A percentile compares a stretch with the other conserved stretches of the same genome.
These are phyloP conservation scores for Periglandula ipomoeae DNA, from an alignment of 2,329 filamentous ascomycete species.

Conservation along the genomic window DNA sequence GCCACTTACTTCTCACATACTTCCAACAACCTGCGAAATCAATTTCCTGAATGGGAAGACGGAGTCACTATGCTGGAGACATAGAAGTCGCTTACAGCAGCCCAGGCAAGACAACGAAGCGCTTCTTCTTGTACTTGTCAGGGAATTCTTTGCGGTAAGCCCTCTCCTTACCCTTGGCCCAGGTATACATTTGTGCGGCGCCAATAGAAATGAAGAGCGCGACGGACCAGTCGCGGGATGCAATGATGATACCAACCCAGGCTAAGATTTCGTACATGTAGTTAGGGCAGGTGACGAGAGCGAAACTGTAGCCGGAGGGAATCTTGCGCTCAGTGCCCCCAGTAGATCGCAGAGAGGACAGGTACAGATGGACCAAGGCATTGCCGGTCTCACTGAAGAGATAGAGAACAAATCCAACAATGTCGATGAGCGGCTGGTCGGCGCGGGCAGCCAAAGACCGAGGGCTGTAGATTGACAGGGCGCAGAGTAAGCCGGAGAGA, in stretches of 20 bases:
- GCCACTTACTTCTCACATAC: too few species aligned
- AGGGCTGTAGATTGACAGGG: constrained; percentile 78
- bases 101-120: constrained; percentile 70
- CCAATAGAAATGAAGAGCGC: constrained; percentile 68
- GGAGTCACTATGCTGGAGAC: too few species aligned
- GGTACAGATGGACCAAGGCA: constrained; percentile 66
- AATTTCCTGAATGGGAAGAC: too few species aligned
- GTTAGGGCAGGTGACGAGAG: constrained; percentile 87
- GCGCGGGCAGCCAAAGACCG: constrained; percentile 54
- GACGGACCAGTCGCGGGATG: constrained; percentile 72
- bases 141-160: constrained; percentile 86
- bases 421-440: constrained; percentile 43
- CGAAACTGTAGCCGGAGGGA: constrained; percentile 76
- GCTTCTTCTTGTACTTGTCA: constrained; percentile 93
- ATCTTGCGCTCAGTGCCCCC: constrained; percentile 85
- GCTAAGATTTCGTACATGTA: constrained; percentile 89
- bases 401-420: constrained; percentile 63
- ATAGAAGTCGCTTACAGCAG: constrained; percentile 44
- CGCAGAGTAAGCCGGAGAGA: constrained; percentile 69
- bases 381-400: constrained; percentile 73
- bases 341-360: constrained; percentile 65
- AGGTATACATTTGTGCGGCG: constrained; percentile 69
- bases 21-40: too few species aligned
- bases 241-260: constrained; percentile 74
- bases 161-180: constrained; percentile 88